Percentiles rank a stretch among this genome's conserved stretches.
Conservation (phyloP, 768 basidiomycete genomes). For the Heimioporus sp. region DNA sequence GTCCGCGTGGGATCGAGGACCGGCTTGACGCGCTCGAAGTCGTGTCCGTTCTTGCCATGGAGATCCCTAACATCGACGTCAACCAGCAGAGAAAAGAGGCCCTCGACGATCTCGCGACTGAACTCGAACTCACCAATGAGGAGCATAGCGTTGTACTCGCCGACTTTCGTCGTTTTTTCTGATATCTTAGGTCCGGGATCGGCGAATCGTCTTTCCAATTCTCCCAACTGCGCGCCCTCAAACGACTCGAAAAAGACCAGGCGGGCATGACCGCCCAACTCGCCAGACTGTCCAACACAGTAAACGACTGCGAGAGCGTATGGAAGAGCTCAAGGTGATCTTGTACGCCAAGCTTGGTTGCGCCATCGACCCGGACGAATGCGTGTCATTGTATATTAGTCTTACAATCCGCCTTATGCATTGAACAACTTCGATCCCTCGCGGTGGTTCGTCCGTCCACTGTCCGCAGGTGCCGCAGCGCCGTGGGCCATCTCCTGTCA, state of each 20-base stretch:
- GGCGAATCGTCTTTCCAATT: constrained; percentile 90
- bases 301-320: constrained; percentile 67
- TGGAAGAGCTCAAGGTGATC: too few species aligned
- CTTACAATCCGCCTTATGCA: too few species aligned
- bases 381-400: neutral
- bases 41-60: neutral
- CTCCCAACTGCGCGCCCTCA: constrained; percentile 61
- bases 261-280: constrained; percentile 56
- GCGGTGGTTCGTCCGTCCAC: too few species aligned
- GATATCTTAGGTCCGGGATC: constrained; percentile 69
- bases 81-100: constrained; percentile 91
- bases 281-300: constrained; percentile 43
- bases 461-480: too few species aligned
- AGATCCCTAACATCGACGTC: neutral
- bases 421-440: too few species aligned
- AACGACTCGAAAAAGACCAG: constrained; percentile 71
- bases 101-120: constrained; percentile 82
- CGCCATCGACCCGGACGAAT: constrained; percentile 91
- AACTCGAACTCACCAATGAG: constrained; percentile 88
- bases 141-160: constrained; percentile 48
- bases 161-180: too few species aligned
- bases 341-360: constrained; percentile 92
- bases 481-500: too few species aligned
- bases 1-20: constrained; percentile 69
- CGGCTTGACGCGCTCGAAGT: constrained; percentile 76